Evolutionary conservation across 257 asterid species (phyloP).

Genomic region (Plantago ovata): DNA sequence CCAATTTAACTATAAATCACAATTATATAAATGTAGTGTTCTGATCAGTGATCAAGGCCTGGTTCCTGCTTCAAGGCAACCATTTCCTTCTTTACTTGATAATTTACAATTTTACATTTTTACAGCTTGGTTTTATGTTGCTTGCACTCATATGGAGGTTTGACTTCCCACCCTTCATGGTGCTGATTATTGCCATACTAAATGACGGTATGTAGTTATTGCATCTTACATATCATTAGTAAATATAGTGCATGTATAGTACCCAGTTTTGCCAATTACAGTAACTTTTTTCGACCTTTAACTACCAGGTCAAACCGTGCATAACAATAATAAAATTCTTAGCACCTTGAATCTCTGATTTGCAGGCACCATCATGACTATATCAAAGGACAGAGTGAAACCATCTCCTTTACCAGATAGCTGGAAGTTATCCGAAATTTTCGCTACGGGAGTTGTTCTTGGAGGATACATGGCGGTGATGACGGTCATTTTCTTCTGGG

Average conservation of each 20-base stretch:
- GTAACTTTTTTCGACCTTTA: no score
- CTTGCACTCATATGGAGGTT: conserved; percentile 57
- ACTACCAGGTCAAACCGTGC: no score
- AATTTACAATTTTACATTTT: conserved; percentile 13
- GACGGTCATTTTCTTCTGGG: conserved; percentile 74
- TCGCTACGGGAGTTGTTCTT: conserved; percentile 81
- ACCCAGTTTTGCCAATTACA: background rate
- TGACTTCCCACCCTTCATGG: conserved; percentile 67
- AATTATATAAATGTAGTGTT: background rate
- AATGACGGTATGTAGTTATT: conserved; percentile 39
- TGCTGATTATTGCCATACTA: conserved; percentile 56
- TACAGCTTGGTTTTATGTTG: conserved; percentile 56
- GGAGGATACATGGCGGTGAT: conserved; percentile 81
- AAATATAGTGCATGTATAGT: background rate
- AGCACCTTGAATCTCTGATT: background rate
- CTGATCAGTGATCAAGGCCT: background rate
- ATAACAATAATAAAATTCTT: background rate
- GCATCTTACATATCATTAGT: background rate
- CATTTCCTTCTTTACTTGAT: conserved; percentile 5
- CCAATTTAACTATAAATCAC: background rate
- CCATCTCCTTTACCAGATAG: conserved; percentile 91
- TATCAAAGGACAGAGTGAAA: conserved; percentile 78
- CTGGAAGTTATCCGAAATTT: conserved; percentile 87
- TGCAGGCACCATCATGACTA: conserved; percentile 88
- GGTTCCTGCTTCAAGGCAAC: background rate